phyloP scores from a whole-genome alignment of 257 asterid genomes.

The Plectranthus barbatus region DNA sequence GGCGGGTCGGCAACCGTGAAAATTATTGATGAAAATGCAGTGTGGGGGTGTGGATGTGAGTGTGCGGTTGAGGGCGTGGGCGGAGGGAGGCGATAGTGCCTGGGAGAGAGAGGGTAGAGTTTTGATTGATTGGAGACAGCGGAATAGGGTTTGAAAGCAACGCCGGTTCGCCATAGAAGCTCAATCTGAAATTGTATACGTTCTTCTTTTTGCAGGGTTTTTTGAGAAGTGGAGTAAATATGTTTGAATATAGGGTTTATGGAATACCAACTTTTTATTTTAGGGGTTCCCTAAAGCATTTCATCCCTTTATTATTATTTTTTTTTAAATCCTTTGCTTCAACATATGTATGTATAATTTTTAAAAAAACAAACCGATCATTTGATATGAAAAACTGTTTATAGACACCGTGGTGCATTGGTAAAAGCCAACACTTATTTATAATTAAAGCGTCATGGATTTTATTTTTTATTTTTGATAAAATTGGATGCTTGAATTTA shows the following conservation, averaged over 20 bases:
- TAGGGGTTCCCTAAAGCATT: too few species aligned
- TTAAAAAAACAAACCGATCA: background rate
- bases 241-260: slow-evolving; percentile 32
- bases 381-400: too few species aligned
- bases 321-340: too few species aligned
- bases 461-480: too few species aligned
- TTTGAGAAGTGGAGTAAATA: too few species aligned
- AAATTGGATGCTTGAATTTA: too few species aligned
- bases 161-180: slow-evolving; percentile 71
- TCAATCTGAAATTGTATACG: background rate
- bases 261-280: background rate
- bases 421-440: too few species aligned
- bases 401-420: too few species aligned
- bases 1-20: slow-evolving; percentile 2
- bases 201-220: slow-evolving; percentile 17
- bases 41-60: slow-evolving; percentile 10
- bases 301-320: too few species aligned
- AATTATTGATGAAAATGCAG: slow-evolving; percentile 12
- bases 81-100: slow-evolving; percentile 14
- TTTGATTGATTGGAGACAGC: slow-evolving; percentile 28
- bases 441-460: too few species aligned
- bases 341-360: too few species aligned
- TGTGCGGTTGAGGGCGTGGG: slow-evolving; percentile 12
- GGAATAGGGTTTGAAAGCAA: slow-evolving; percentile 33
- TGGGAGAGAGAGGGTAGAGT: slow-evolving; percentile 20